Evolutionary conservation across 345 rosid species (phyloP).

Genomic region (Limnanthes douglasii): DNA sequence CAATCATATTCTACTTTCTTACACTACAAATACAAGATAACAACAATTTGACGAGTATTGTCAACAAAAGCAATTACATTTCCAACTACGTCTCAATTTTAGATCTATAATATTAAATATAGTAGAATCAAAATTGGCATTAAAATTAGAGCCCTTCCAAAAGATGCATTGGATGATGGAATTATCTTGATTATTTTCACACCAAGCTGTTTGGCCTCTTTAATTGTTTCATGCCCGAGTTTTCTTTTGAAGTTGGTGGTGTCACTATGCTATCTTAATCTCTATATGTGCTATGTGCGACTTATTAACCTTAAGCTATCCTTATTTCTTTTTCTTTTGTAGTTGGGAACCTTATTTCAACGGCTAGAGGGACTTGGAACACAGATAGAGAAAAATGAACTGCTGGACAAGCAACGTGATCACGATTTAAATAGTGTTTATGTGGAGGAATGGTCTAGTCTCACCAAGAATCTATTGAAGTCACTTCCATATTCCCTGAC

Average conservation of each 20-base stretch:
- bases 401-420: constrained; percentile 63
- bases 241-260: neutral
- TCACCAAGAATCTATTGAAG: constrained; percentile 54
- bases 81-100: too few relatives aligned
- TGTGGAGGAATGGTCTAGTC: constrained; percentile 65
- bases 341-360: constrained; percentile 86
- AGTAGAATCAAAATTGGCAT: too few relatives aligned
- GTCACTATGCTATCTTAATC: neutral
- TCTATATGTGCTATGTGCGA: constrained; percentile 4
- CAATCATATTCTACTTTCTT: too few relatives aligned
- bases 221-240: neutral
- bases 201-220: neutral
- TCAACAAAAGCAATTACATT: too few relatives aligned
- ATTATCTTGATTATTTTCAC: too few relatives aligned
- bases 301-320: constrained; percentile 6
- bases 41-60: too few relatives aligned
- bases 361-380: constrained; percentile 89
- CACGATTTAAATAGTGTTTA: constrained; percentile 42
- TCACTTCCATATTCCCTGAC: constrained; percentile 88
- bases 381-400: constrained; percentile 49
- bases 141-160: too few relatives aligned
- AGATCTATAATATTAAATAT: too few relatives aligned
- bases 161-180: too few relatives aligned
- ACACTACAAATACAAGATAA: too few relatives aligned
- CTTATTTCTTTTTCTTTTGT: constrained; percentile 14